These are phyloP conservation scores for Cladochytrium replicatum DNA, from an alignment of 192 early-diverging fungal genomes.

Conservation along the genomic window DNA sequence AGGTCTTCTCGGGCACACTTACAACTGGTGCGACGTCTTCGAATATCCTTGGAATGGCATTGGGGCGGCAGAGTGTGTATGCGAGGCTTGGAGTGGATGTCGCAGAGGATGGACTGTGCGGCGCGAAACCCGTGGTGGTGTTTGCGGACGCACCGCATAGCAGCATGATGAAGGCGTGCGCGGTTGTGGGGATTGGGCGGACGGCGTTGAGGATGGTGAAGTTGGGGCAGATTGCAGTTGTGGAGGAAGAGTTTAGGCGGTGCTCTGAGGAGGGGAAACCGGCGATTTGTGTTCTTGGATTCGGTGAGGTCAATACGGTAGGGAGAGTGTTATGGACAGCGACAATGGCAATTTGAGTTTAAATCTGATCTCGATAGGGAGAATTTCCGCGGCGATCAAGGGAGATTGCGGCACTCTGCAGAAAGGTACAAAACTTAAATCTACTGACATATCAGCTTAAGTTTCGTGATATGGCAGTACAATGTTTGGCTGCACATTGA, in stretches of 20 bases:
- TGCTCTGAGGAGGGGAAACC: conserved; percentile 6
- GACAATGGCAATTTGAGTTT: not conserved
- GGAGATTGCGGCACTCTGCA: conserved; percentile 31
- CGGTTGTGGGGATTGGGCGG: conserved; percentile 40
- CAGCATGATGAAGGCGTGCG: conserved; percentile 39
- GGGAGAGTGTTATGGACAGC: not conserved
- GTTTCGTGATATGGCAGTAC: conserved; percentile 26
- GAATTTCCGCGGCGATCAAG: conserved; percentile 1
- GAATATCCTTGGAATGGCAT: conserved; percentile 40
- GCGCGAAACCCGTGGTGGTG: conserved; percentile 5
- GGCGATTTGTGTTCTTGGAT: conserved; percentile 21
- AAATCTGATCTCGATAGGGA: conserved; percentile 8
- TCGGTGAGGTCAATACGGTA: conserved; percentile 34
- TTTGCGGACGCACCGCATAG: conserved; percentile 30
- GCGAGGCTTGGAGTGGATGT: conserved; percentile 22
- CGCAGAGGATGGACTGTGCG: conserved; percentile 28
- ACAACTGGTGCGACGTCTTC: conserved; percentile 48
- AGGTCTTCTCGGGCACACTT: conserved; percentile 27
- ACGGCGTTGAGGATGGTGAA: conserved; percentile 35
- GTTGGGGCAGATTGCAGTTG: conserved; percentile 4
- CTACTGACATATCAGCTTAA: conserved; percentile 25
- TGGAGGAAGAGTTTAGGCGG: conserved; percentile 3
- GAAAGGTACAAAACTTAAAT: conserved; percentile 48
- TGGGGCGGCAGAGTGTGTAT: conserved; percentile 29
- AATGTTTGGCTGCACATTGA: conserved; percentile 50